These are phyloP conservation scores for Aspergillus ruber DNA, from an alignment of 2,329 filamentous ascomycete genomes.

Conservation along the genomic window DNA sequence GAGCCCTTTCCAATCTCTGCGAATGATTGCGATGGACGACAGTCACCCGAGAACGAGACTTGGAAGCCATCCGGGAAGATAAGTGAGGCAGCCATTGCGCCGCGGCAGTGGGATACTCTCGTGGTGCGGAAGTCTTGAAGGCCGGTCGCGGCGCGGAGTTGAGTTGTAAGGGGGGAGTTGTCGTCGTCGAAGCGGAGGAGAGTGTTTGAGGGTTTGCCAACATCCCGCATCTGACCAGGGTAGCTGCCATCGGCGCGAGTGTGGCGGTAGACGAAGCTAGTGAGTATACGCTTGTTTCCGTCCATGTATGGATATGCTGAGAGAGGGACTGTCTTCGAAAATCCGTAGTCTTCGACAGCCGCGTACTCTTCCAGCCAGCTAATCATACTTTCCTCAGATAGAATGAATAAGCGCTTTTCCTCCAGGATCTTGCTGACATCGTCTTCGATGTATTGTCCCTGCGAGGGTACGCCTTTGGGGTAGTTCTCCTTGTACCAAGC, in stretches of 20 bases:
- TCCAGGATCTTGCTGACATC: conserved; percentile 32
- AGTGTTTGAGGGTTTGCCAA: conserved; percentile 12
- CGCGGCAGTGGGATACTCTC: conserved; percentile 70
- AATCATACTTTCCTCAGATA: conserved; percentile 66
- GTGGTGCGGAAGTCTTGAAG: conserved; percentile 62
- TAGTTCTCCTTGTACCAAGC: conserved; percentile 65
- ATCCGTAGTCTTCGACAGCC: conserved; percentile 69
- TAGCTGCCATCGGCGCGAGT: conserved; percentile 21
- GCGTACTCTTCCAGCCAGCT: conserved; percentile 74
- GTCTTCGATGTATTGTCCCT: conserved; percentile 35
- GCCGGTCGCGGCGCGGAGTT: conserved; percentile 50
- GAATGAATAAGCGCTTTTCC: conserved; percentile 53
- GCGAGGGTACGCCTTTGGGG: conserved; percentile 17
- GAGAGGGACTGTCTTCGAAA: conserved; percentile 50
- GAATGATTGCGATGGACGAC: conserved; percentile 68
- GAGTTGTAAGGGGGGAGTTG: conserved; percentile 25
- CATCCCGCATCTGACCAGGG: conserved; percentile 9
- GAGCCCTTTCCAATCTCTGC: conserved; percentile 63
- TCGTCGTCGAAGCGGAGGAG: conserved; percentile 21
- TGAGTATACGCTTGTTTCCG: conserved; percentile 5
- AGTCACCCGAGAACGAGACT: conserved; percentile 90
- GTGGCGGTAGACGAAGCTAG: conserved; percentile 25
- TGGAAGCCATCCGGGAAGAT: conserved; percentile 76
- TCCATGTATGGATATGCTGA: conserved; percentile 25
- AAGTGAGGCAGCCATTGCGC: conserved; percentile 68